These are phyloP conservation scores for Thalia dealbata DNA, from an alignment of 176 grass and related monocot species.

Conservation along the genomic window DNA sequence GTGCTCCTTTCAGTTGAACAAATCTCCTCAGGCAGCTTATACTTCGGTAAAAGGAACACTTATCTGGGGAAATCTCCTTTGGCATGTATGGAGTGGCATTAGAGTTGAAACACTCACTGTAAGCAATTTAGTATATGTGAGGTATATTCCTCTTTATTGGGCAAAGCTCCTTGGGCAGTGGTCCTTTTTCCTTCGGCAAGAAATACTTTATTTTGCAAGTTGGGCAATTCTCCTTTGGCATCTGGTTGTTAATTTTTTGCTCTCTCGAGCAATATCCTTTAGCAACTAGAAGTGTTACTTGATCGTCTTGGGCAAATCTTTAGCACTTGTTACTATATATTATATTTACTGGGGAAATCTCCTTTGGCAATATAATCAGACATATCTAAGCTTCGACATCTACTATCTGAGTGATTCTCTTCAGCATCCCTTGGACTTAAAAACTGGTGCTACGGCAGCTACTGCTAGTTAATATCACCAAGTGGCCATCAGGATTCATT, in stretches of 20 bases:
- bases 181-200: constrained; percentile 11
- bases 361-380: constrained; percentile 17
- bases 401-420: background rate
- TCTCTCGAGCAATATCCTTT: constrained; percentile 14
- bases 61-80: constrained; percentile 15
- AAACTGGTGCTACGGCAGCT: background rate
- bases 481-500: background rate
- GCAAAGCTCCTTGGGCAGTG: constrained; percentile 21
- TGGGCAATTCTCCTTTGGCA: constrained; percentile 23
- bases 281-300: constrained; percentile 2
- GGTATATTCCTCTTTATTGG: background rate
- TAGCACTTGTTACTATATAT: constrained; percentile 1
- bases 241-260: background rate
- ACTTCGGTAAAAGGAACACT: background rate
- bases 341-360: constrained; percentile 5
- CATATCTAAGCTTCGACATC: constrained; percentile 2
- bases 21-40: constrained; percentile 3
- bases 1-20: constrained; percentile 2
- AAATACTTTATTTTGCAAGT: background rate
- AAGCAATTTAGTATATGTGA: background rate
- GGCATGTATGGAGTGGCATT: background rate
- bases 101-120: background rate
- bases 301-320: constrained; percentile 6
- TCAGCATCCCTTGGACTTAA: background rate
- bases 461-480: background rate